These are phyloP conservation scores for Trichoderma semiorbis DNA, from an alignment of 2,329 filamentous ascomycete species.

Conservation along the genomic window DNA sequence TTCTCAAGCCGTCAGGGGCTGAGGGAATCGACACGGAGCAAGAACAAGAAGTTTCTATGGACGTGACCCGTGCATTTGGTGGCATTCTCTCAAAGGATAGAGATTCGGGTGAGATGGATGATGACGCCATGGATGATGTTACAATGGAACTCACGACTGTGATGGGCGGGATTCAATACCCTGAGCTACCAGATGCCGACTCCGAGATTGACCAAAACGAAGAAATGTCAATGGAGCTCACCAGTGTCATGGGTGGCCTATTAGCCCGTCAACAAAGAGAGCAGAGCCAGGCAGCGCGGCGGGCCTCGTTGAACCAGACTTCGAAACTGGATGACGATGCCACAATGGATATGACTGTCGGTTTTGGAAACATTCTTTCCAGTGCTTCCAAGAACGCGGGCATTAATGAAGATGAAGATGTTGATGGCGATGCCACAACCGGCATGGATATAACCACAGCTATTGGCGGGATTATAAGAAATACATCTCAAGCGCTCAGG, in stretches of 20 bases:
- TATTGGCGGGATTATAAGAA: constrained; percentile 58
- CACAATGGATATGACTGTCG: constrained; percentile 55
- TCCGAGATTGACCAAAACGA: constrained; percentile 49
- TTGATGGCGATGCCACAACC: background rate
- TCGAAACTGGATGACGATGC: constrained; percentile 32
- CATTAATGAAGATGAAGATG: constrained; percentile 22
- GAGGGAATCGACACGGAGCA: constrained; percentile 41
- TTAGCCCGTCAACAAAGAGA: constrained; percentile 34
- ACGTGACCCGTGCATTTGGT: constrained; percentile 80
- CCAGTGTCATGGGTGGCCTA: constrained; percentile 59
- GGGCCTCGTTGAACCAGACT: constrained; percentile 30
- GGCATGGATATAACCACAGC: constrained; percentile 66
- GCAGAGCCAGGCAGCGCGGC: constrained; percentile 25
- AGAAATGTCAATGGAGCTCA: constrained; percentile 79
- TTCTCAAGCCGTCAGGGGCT: constrained; percentile 38
- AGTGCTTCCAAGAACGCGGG: background rate
- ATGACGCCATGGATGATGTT: constrained; percentile 41
- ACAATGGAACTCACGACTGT: constrained; percentile 81
- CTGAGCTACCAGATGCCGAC: constrained; percentile 31
- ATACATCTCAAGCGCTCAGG: constrained; percentile 35
- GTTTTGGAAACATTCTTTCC: constrained; percentile 52
- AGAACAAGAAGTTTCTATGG: constrained; percentile 82
- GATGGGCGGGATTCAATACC: constrained; percentile 63
- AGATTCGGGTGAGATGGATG: constrained; percentile 29
- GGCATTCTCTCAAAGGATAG: constrained; percentile 60